Evolutionary conservation across 148 eudicot genomes (phyloP).

Genomic region (Rhododendron simsii): DNA sequence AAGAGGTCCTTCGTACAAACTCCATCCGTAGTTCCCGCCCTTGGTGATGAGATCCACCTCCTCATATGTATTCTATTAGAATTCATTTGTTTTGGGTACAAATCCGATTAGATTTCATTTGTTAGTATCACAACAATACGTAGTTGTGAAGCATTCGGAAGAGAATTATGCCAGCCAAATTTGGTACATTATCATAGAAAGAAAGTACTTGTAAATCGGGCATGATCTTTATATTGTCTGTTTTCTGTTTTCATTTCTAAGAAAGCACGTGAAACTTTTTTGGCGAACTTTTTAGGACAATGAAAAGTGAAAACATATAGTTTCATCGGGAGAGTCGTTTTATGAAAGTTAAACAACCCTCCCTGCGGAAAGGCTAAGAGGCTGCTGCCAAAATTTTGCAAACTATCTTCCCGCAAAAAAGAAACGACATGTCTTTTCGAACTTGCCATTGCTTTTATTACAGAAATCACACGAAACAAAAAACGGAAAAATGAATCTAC

Average conservation of each 20-base stretch:
- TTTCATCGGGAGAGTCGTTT: background rate
- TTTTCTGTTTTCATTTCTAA: background rate
- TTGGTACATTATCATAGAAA: background rate
- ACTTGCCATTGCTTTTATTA: background rate
- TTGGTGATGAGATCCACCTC: conserved; percentile 80
- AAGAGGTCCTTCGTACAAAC: conserved; percentile 67
- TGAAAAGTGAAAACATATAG: background rate
- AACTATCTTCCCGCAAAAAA: background rate
- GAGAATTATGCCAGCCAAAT: background rate
- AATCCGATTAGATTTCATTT: background rate
- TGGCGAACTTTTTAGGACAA: background rate
- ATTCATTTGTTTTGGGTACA: background rate
- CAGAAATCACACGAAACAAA: background rate
- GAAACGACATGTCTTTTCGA: background rate
- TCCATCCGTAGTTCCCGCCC: conserved; percentile 96
- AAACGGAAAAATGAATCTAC: conserved; percentile 17
- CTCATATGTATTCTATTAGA: conserved; percentile 71
- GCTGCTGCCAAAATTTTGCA: background rate
- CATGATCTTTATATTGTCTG: background rate
- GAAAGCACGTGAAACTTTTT: background rate
- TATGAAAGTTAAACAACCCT: background rate
- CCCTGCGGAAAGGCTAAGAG: background rate
- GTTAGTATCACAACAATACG: background rate
- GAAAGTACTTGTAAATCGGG: background rate
- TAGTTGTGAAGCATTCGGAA: background rate